phyloP scores from a whole-genome alignment of 2,329 filamentous ascomycete species.

The Ciborinia camelliae region DNA sequence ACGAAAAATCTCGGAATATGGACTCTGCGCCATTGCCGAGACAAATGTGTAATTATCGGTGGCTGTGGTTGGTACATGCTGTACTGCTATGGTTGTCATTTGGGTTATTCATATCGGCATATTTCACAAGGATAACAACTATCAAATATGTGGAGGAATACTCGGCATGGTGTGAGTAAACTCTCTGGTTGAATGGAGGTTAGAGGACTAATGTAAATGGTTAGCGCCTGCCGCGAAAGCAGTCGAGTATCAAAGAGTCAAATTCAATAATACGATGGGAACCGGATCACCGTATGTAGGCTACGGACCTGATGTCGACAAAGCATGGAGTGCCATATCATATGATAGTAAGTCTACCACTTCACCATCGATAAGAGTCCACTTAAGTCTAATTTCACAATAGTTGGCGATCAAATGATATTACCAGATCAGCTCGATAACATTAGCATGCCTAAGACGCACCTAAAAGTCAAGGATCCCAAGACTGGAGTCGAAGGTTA shows the following conservation, averaged over 20 bases:
- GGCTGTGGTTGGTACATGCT: constrained; percentile 35
- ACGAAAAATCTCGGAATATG: constrained; percentile 14
- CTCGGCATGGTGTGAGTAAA: constrained; percentile 46
- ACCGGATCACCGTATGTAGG: constrained; percentile 50
- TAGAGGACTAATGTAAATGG: not conserved
- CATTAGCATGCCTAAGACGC: constrained; percentile 48
- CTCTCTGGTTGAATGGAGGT: not conserved
- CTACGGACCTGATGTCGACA: constrained; percentile 53
- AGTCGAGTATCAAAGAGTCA: constrained; percentile 48
- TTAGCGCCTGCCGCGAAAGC: constrained; percentile 47
- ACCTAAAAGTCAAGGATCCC: constrained; percentile 53
- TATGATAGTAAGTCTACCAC: constrained; percentile 40
- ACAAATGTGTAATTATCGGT: constrained; percentile 23
- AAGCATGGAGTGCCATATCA: constrained; percentile 54
- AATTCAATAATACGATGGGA: constrained; percentile 49
- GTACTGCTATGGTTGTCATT: constrained; percentile 32
- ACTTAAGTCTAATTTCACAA: constrained; percentile 4
- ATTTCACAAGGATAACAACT: constrained; percentile 32
- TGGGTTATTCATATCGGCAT: constrained; percentile 31
- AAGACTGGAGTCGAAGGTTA: constrained; percentile 56
- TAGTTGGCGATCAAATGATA: constrained; percentile 61
- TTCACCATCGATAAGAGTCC: not conserved
- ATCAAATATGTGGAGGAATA: constrained; percentile 39
- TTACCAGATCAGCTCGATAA: constrained; percentile 50
- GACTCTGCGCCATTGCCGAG: not conserved